phyloP scores from a whole-genome alignment of 2,329 filamentous ascomycete genomes.

The Exophiala viscosa region DNA sequence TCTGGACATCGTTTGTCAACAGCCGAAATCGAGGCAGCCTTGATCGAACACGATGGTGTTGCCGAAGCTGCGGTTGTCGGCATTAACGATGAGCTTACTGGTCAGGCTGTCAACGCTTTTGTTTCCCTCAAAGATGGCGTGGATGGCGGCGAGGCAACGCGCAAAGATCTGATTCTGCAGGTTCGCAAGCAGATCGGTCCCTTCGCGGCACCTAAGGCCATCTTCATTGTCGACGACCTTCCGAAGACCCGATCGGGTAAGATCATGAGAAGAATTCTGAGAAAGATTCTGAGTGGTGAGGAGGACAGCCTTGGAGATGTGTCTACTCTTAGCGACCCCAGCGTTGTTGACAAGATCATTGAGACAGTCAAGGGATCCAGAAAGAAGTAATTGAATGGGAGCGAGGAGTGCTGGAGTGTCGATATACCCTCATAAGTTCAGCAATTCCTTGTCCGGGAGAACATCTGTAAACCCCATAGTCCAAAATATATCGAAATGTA shows the following conservation, averaged over 20 bases:
- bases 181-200: constrained; percentile 97
- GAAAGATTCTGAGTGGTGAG: constrained; percentile 96
- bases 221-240: constrained; percentile 86
- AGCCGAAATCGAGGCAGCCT: constrained; percentile 93
- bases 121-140: constrained; percentile 84
- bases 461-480: background rate
- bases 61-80: constrained; percentile 95
- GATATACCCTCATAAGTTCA: constrained; percentile 2
- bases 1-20: constrained; percentile 94
- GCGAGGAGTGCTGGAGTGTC: background rate
- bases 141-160: constrained; percentile 71
- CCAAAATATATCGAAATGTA: background rate
- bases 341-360: constrained; percentile 87
- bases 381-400: constrained; percentile 35
- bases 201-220: constrained; percentile 91
- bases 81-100: constrained; percentile 86
- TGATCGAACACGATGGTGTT: constrained; percentile 85
- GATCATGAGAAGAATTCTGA: constrained; percentile 96
- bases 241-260: constrained; percentile 97
- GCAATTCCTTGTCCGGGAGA: background rate
- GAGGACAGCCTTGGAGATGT: constrained; percentile 95
- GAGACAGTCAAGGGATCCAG: constrained; percentile 61
- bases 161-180: constrained; percentile 90
- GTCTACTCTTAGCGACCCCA: constrained; percentile 83
- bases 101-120: constrained; percentile 96